Evolutionary conservation across 805 yeast species (phyloP), one percentile per base, ranked within the genome.

Genomic region (Starmerella potacharoeniae): DNA sequence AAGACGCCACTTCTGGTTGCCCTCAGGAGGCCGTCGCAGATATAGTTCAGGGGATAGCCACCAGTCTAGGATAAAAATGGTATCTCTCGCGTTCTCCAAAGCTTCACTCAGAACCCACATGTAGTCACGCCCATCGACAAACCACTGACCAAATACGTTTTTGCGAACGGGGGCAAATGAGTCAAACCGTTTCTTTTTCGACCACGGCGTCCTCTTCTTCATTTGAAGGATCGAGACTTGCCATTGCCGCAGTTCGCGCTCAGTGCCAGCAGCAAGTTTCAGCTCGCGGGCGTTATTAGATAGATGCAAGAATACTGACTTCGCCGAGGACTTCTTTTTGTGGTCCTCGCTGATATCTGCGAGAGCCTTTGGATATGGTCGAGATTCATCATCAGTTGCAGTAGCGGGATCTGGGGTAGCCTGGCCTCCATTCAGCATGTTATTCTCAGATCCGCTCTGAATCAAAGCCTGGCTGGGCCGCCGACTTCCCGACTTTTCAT

Each of bases 91-190:
- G 86, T 86, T 83, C 61, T 85, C 88, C 53, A 93, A 73, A 0
- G 97, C 98, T 10, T 89, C 82, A 34, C 95, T 85, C 2, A 89
- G 82, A 1, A 97, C 95, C 97, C 97, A 93, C 73, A 88, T 84
- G 68, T 93, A 86, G 69, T 93, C 99, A 64, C 99, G 76, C 4
- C 85, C 95, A 70, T 93, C 99, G 4, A 93, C 97, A 72, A 93
- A 83, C 93, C 95, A 91, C 67, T 93, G 96, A 11, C 96, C 96
- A 71, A 80, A 86, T 55, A 87, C 86, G 61, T 88, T 81, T 28
- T 80, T 69, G 60, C 99, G 74, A 0, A 91, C 81, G 0, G 99
- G 99, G 0, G 97, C 96, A 77, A 86, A 95, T 52, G 96, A 86
- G 6, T 75, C 81, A 70, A 95, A 95, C 57, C 98, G 73, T 59